phyloP scores from a whole-genome alignment of 148 eudicot genomes.

The Heliamphora exappendiculata region DNA sequence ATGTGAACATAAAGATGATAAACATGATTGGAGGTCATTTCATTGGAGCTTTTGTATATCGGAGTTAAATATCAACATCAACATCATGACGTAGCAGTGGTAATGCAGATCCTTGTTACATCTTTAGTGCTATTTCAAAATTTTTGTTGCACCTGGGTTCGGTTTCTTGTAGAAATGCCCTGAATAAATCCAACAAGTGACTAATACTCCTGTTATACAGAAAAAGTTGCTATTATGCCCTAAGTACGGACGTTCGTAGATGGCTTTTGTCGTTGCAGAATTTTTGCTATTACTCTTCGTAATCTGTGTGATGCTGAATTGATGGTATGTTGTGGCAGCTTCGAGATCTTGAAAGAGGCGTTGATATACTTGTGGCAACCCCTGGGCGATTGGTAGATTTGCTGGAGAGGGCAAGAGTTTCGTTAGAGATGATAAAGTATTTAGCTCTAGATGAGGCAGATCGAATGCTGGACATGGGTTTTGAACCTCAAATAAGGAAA shows the following conservation, averaged over 20 bases:
- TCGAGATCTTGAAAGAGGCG: conserved; percentile 84
- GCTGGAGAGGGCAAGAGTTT: conserved; percentile 79
- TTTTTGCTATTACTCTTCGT: too few relatives aligned
- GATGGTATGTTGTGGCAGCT: conserved; percentile 32
- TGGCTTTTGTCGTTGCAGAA: neutral
- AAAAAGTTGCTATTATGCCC: too few relatives aligned
- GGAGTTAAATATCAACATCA: too few relatives aligned
- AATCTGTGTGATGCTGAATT: neutral
- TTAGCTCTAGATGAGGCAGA: conserved; percentile 94
- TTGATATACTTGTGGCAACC: conserved; percentile 91
- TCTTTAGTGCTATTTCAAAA: too few relatives aligned
- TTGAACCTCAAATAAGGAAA: conserved; percentile 92
- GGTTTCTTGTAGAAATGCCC: too few relatives aligned
- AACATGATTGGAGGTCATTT: too few relatives aligned
- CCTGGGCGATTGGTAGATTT: conserved; percentile 90
- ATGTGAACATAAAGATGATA: too few relatives aligned
- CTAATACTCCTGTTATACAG: too few relatives aligned
- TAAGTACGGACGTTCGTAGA: too few relatives aligned
- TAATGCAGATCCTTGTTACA: neutral
- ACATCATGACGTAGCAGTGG: too few relatives aligned
- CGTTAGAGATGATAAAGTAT: conserved; percentile 56
- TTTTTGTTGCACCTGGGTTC: neutral
- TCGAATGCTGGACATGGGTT: conserved; percentile 94
- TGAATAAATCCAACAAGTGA: too few relatives aligned
- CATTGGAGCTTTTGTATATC: too few relatives aligned